Evolutionary conservation across 768 basidiomycete genomes (phyloP), one percentile per base, ranked within the genome.

Genomic region (Tulasnella sp.): DNA sequence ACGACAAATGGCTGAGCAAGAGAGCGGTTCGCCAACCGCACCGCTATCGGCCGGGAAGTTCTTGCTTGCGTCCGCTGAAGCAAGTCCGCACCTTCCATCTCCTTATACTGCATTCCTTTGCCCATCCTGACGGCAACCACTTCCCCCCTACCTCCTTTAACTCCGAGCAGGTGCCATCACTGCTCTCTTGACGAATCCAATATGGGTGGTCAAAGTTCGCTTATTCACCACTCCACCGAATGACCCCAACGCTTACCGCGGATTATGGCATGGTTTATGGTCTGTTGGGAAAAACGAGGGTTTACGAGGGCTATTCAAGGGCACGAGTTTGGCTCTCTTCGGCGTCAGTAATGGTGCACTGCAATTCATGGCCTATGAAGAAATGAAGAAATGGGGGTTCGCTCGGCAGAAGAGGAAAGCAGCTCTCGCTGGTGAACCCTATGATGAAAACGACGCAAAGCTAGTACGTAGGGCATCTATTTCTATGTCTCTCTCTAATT

Each of bases 131-230:
- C 52, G 58, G 34, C 39, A 19, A 8, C 77, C 24, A 14, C n/a
- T 46, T 71, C 62, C 52, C 62, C 19, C 39, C 39, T 8, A 81
- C 77, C 77, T 19, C 79, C 46, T 44, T 81, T 14, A 40, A 7
- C n/a, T 44, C 40, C 40, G 40, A 19, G 52, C 82, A 99, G 97
- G 97, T 87, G 94, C 97, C 18, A 91, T 91, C 24, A 98, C 97
- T 4, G 96, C 98, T 0, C 87, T 99, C 83, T 89, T 98, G 84
- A 99, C 97, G 9, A 99, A 99, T 85, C 98, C 97, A 0, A 91
- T 98, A 82, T 99, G 97, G 97, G 93, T 99, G 19, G 93, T 99
- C 78, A 94, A 97, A 87, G 97, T 98, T 12, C 91, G 98, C 80
- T 96, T 98, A 92, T 99, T 98, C 84, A 95, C 96, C 0, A 93